Base-by-base conservation (phyloP, 495 filamentous ascomycete genomes). In the Aeminium ludgeri region DNA sequence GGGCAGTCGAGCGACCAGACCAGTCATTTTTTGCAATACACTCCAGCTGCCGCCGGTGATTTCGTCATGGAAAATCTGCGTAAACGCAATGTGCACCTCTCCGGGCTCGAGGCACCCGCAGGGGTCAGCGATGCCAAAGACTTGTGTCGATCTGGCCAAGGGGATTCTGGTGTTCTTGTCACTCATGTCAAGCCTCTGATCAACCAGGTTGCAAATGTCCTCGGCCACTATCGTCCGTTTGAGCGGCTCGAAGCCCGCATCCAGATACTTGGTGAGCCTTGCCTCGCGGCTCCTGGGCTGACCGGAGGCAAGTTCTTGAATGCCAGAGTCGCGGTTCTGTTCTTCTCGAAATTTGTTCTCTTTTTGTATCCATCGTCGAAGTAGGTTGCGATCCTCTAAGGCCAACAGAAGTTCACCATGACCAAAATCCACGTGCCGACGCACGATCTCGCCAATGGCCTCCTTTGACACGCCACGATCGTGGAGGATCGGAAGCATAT, bases 1-100 rank as follows among this genome's bases (percentile, higher is more conserved):
- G 0, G 89, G 86, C 2, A 78, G 73, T 16, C 89, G 76, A n/a
- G 80, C 81, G 7, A 95, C 84, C 0, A 97, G 67, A 18, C 92
- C 66, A 41, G 92, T 77, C n/a, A 76, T 61, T 15, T 74, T 70
- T 44, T 81, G 58, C 1, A 89, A 57, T 27, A 71, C 56, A 10
- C 63, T 72, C 45, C 74, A 78, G 30, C 67, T 71, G 20, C 70
- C 72, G 20, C 63, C 63, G 8, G 61, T 58, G 11, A 58, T 43
- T 7, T 70, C 62, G 19, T 77, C 72, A 0, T 64, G 54, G 30
- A 76, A 74, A 40, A 72, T 75, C 0, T 59, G 68, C 0, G 87
- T 93, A 46, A 95, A 87, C 6, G 72, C 70, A 10, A 95, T 57
- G 40, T 87, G 82, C 2, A 94, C 67, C 48, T 94, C 82, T 29